These are phyloP conservation scores for Halteria grandinella DNA, from an alignment of 73 alveolate species.

Conservation along the genomic window DNA sequence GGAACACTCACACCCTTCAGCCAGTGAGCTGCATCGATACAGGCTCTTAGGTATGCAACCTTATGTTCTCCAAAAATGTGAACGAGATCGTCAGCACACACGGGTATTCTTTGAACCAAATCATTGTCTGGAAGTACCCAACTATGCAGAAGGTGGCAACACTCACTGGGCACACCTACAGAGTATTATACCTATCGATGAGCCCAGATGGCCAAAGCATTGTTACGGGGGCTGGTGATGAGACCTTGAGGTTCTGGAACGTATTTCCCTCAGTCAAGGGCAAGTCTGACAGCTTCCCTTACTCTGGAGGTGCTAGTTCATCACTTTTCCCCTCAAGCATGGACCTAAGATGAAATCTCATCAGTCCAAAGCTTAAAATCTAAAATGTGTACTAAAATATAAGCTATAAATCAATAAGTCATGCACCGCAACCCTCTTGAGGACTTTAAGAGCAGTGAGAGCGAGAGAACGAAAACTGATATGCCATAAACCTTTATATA, in stretches of 20 bases:
- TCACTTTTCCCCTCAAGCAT: too few relatives aligned
- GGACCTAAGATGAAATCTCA: too few relatives aligned
- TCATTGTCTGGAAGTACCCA: constrained; percentile 95
- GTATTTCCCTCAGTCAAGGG: constrained; percentile 79
- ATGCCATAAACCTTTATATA: too few relatives aligned
- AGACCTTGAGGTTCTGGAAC: constrained; percentile 96
- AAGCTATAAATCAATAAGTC: too few relatives aligned
- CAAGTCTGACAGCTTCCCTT: too few relatives aligned
- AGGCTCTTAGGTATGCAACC: constrained; percentile 93
- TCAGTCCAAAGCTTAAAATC: too few relatives aligned
- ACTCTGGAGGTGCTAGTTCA: too few relatives aligned
- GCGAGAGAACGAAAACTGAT: too few relatives aligned
- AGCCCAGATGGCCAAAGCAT: constrained; percentile 95
- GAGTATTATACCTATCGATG: constrained; percentile 93
- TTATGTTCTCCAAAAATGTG: constrained; percentile 89
- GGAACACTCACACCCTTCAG: constrained; percentile 89
- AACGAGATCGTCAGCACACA: constrained; percentile 95
- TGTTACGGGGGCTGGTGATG: constrained; percentile 98
- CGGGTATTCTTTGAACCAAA: constrained; percentile 92
- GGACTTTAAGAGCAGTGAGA: too few relatives aligned
- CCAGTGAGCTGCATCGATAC: constrained; percentile 85
- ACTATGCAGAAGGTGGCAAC: constrained; percentile 88
- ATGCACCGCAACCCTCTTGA: too few relatives aligned
- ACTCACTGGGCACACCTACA: constrained; percentile 93
- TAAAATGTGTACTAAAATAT: too few relatives aligned